Evolutionary conservation across 2,329 filamentous ascomycete species (phyloP).

Genomic region (Exophiala dermatitidis): DNA sequence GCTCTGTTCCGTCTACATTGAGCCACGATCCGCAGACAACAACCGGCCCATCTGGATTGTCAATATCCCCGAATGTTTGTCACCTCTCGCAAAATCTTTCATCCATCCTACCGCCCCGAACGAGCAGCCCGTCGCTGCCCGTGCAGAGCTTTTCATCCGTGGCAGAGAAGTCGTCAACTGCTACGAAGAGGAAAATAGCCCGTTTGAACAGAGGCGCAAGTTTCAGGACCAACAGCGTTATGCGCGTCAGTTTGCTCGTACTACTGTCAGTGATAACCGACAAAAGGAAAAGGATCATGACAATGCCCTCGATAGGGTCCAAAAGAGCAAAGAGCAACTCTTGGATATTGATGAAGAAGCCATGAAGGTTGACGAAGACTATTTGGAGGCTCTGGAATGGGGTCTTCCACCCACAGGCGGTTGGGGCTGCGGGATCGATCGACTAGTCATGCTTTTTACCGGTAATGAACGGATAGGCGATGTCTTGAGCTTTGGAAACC

Average conservation of each 20-base stretch:
- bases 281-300: no score
- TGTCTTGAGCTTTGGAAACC: slow-evolving; percentile 78
- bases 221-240: slow-evolving; percentile 56
- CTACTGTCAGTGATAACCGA: no score
- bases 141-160: slow-evolving; percentile 76
- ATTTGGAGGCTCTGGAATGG: slow-evolving; percentile 75
- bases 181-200: slow-evolving; percentile 97
- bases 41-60: slow-evolving; percentile 70
- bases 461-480: slow-evolving; percentile 74
- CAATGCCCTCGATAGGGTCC: no score
- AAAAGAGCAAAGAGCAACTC: no score
- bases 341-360: slow-evolving; percentile 36
- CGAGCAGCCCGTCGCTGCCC: slow-evolving; percentile 66
- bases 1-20: slow-evolving; percentile 68
- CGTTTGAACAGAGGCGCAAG: slow-evolving; percentile 76
- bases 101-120: slow-evolving; percentile 52
- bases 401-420: slow-evolving; percentile 92
- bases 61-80: slow-evolving; percentile 83
- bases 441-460: slow-evolving; percentile 83
- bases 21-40: slow-evolving; percentile 58
- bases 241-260: slow-evolving; percentile 28
- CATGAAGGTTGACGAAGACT: slow-evolving; percentile 64
- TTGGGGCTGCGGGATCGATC: slow-evolving; percentile 90
- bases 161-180: slow-evolving; percentile 85
- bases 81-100: slow-evolving; percentile 84